Evolutionary conservation across 495 filamentous ascomycete genomes (phyloP), one percentile per base, ranked within the genome.

Genomic region (Penicillium alfredii): DNA sequence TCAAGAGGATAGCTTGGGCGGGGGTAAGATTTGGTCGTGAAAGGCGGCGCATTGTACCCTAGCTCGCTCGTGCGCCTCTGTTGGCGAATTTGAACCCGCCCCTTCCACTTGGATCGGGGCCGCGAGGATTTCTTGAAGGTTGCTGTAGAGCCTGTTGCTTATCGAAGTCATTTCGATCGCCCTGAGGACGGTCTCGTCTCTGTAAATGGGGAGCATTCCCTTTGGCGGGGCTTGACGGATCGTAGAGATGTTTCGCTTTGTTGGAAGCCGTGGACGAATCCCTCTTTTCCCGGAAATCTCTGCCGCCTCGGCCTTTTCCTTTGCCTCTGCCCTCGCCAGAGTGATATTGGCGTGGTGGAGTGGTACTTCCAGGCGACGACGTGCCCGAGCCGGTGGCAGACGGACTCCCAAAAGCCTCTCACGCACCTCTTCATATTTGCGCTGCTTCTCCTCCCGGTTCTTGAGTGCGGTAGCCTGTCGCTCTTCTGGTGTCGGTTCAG

Each of bases 381-480:
- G 67, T 68, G 8, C 67, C 72, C 4, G 69, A 71, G 2, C 53
- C 58, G 4, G 55, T 61, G 9, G 71, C 54, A 4, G 64, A 69
- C 7, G 72, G 61, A 6, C 67, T 73, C 14, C 86, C 87, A 57
- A 94, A 88, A 94, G 73, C 53, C 81, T 77, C 48, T 88, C 83
- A 8, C 88, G 72, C 2, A 74, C 84, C 61, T 94, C 88, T 35
- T 89, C 81, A 55, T 95, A 95, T 31, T 81, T 84, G 31, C 79
- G 79, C 63, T 90, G 81, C 67, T 88, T 94, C 61, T 94, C 88
- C 49, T 93, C 88, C 3, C 74, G 71, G 45, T 93, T 86, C 33
- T 73, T 71, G 60, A 85, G 72, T 22, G 87, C 80, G 42, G 81
- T 80, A 8, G 76, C 69, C 35, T 80, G 74, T 20, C 84, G 74